Base-by-base conservation (phyloP, 192 early-diverging fungal genomes). In the Backusella luteola region DNA sequence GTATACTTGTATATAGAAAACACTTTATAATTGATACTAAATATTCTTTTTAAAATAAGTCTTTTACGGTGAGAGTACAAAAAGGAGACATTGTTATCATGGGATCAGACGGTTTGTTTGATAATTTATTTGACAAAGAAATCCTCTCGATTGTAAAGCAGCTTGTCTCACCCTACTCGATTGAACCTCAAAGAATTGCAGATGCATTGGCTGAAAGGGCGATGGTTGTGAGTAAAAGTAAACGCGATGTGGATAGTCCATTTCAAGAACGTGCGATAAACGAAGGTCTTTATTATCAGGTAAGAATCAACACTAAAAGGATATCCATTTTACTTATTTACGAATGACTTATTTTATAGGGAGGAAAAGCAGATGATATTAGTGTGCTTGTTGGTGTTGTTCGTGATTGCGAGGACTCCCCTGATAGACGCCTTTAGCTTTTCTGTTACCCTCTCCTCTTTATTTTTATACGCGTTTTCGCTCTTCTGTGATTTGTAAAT, bases 71-170 rank as follows among this genome's bases (percentile, higher is more conserved):
- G 21, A 95, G 96, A 76, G 89, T 97, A 12, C 88, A 95, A 74
- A 91, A 93, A 78, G 96, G 96, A 41, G 98, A 99, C 79, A 90
- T 99, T 66, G 91, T 99, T 12, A 88, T 99, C 17, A 79, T 99
- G 67, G 98, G 92, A 29, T 91, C 93, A 4, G 98, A 99, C 83
- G 97, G 98, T 17, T 87, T 99, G 69, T 98, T 97, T 86, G 98
- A 99, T 87, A 99, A 99, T 80, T 83, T 99, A 38, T 98, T 97
- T 87, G 98, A 99, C 78, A 94, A 96, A 44, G 98, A 99, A 75
- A 96, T 99, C 80, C 82, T 99, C 29, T 66, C 41, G 32, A 68
- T 49, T 39, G 77, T 73, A 15, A 36, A 73, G 9, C 32, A 17
- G 9, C 34, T 69, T 1, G 5, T 63, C 2, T 44, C 68, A 12